Percentiles rank a stretch among this genome's conserved stretches.
Conservation (phyloP, 371 early-diverging fungal species). For the Lichtheimia corymbifera region DNA sequence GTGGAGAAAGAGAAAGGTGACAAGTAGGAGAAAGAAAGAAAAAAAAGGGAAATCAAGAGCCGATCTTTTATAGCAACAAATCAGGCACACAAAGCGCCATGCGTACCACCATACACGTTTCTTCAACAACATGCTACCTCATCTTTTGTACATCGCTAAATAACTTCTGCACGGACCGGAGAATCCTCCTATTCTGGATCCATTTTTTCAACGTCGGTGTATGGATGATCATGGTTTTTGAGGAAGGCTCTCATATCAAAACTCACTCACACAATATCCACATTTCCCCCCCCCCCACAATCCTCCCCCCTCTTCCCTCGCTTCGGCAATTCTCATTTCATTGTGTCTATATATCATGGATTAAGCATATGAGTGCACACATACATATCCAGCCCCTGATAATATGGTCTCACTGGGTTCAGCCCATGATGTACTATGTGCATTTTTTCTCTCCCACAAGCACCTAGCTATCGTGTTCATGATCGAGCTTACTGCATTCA, state of each 20-base stretch:
- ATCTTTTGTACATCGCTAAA: slow-evolving; percentile 22
- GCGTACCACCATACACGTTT: slow-evolving; percentile 1
- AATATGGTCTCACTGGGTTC: too few relatives aligned
- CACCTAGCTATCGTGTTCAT: neutral
- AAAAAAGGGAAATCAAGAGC: slow-evolving; percentile 8
- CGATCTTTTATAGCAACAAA: slow-evolving; percentile 8
- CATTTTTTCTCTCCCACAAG: too few relatives aligned
- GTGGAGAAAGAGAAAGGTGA: neutral
- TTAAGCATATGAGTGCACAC: too few relatives aligned
- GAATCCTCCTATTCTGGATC: slow-evolving; percentile 15
- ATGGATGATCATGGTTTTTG: neutral
- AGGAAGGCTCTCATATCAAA: too few relatives aligned
- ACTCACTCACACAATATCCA: too few relatives aligned
- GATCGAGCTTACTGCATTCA: too few relatives aligned
- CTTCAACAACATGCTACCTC: slow-evolving; percentile 18
- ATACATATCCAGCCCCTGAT: too few relatives aligned
- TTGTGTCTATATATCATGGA: too few relatives aligned
- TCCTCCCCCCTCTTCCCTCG: too few relatives aligned
- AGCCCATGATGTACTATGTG: too few relatives aligned
- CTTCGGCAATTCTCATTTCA: too few relatives aligned
- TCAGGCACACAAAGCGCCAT: slow-evolving; percentile 15
- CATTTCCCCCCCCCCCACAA: too few relatives aligned
- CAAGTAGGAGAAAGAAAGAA: slow-evolving; percentile 5
- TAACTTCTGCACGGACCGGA: slow-evolving; percentile 26
- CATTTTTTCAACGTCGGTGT: neutral